These are phyloP conservation scores for Astragalus membranaceus DNA, from an alignment of 306 rosid genomes.

Conservation along the genomic window DNA sequence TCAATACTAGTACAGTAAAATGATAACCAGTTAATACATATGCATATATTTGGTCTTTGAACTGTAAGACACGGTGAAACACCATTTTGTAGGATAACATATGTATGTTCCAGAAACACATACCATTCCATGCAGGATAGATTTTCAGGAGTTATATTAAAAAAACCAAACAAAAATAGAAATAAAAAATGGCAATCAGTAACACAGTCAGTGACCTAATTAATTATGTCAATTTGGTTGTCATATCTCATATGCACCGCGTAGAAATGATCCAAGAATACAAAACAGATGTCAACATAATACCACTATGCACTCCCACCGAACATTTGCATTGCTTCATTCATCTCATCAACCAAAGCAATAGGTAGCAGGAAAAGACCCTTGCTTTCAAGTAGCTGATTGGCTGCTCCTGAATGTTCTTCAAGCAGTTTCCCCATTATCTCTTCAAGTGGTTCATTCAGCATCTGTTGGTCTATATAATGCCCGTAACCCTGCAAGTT, in stretches of 20 bases:
- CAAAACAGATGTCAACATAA: not conserved
- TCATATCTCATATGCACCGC: not conserved
- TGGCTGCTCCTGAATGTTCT: slow-evolving; percentile 52
- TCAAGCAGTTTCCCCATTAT: slow-evolving; percentile 76
- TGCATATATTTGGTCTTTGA: no score
- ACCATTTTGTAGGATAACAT: no score
- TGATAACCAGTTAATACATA: no score
- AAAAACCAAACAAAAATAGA: not conserved
- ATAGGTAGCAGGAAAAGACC: slow-evolving; percentile 68
- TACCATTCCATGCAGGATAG: not conserved
- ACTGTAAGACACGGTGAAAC: no score
- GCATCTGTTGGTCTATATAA: slow-evolving; percentile 50
- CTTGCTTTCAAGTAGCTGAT: slow-evolving; percentile 57
- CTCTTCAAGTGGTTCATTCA: slow-evolving; percentile 84
- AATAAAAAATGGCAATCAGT: not conserved
- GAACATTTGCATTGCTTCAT: slow-evolving; percentile 21
- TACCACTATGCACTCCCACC: slow-evolving; percentile 1
- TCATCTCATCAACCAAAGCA: slow-evolving; percentile 38
- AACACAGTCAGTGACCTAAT: not conserved
- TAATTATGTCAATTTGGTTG: not conserved
- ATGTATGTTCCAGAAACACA: not conserved
- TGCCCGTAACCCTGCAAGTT: slow-evolving; percentile 77
- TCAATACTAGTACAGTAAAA: no score
- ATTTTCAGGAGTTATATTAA: not conserved
- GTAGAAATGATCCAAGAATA: not conserved